Evolutionary conservation across 139 green algal genomes (phyloP).

Genomic region (Parachlorella kessleri): DNA sequence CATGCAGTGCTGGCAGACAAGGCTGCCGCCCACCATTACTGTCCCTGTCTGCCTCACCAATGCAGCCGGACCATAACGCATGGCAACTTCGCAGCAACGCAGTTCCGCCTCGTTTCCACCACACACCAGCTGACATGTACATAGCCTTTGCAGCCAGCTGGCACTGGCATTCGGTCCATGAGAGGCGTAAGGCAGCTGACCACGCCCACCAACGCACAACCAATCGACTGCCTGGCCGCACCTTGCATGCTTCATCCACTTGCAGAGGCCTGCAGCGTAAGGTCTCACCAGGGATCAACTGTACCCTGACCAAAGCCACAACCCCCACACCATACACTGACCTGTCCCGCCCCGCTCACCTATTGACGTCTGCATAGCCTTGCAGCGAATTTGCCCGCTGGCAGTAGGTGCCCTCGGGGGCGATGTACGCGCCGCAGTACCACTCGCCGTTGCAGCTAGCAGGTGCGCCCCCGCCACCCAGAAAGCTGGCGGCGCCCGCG

Average conservation of each 20-base stretch:
- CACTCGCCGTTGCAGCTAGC: neutral
- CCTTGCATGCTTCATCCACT: neutral
- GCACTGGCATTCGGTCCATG: too few species aligned
- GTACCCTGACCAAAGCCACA: neutral
- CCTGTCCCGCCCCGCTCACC: neutral
- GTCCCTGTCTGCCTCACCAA: too few species aligned
- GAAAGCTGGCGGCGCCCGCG: too few species aligned
- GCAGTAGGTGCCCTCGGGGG: constrained; percentile 37
- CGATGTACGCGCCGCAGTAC: constrained; percentile 42
- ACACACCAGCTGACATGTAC: neutral
- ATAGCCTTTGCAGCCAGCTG: too few species aligned
- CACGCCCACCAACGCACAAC: neutral
- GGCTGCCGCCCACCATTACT: neutral
- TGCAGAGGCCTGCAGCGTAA: too few species aligned
- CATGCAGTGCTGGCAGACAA: too few species aligned
- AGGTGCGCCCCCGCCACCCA: too few species aligned
- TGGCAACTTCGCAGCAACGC: too few species aligned
- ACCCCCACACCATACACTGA: too few species aligned
- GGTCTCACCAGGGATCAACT: too few species aligned
- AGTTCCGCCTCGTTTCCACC: neutral
- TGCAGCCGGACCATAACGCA: too few species aligned
- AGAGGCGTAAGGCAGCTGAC: too few species aligned
- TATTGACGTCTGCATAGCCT: constrained; percentile 52
- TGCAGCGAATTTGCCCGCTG: constrained; percentile 42
- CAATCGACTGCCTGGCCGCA: neutral